Conservation (phyloP, 2,329 filamentous ascomycete species). For the Botrytis sinoallii region DNA sequence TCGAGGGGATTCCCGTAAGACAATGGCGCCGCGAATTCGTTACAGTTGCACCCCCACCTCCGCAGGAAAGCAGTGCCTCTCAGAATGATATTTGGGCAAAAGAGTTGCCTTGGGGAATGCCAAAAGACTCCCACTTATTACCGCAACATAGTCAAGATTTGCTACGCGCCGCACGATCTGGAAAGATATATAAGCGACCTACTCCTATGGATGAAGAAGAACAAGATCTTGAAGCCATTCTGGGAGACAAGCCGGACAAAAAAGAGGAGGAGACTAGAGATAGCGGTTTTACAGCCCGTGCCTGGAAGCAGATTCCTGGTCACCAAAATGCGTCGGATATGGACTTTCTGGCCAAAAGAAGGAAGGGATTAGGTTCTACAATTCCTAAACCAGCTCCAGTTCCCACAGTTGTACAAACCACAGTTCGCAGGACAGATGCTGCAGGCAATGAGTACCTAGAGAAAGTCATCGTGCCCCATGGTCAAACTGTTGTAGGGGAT, state of each 20-base stretch:
- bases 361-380: slow-evolving; percentile 58
- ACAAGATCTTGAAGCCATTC: slow-evolving; percentile 46
- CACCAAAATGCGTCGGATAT: slow-evolving; percentile 52
- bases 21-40: slow-evolving; percentile 80
- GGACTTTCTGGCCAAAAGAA: slow-evolving; percentile 58
- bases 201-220: slow-evolving; percentile 60
- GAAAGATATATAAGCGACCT: slow-evolving; percentile 70
- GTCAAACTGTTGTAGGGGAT: slow-evolving; percentile 77
- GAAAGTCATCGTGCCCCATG: slow-evolving; percentile 77
- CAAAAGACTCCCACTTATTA: slow-evolving; percentile 76
- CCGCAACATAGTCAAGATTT: slow-evolving; percentile 78
- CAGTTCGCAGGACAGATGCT: slow-evolving; percentile 73
- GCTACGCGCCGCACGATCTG: slow-evolving; percentile 75
- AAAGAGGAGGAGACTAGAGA: slow-evolving; percentile 51
- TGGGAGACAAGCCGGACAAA: slow-evolving; percentile 54
- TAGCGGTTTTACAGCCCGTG: slow-evolving; percentile 53
- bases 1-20: slow-evolving; percentile 67
- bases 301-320: slow-evolving; percentile 61
- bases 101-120: slow-evolving; percentile 77
- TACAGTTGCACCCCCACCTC: slow-evolving; percentile 62
- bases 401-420: slow-evolving; percentile 70
- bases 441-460: slow-evolving; percentile 80
- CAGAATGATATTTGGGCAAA: slow-evolving; percentile 67
- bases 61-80: slow-evolving; percentile 58
- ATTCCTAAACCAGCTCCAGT: slow-evolving; percentile 48